These are phyloP conservation scores for Yueomyces sp. DNA, from an alignment of 805 yeast species.

Conservation along the genomic window DNA sequence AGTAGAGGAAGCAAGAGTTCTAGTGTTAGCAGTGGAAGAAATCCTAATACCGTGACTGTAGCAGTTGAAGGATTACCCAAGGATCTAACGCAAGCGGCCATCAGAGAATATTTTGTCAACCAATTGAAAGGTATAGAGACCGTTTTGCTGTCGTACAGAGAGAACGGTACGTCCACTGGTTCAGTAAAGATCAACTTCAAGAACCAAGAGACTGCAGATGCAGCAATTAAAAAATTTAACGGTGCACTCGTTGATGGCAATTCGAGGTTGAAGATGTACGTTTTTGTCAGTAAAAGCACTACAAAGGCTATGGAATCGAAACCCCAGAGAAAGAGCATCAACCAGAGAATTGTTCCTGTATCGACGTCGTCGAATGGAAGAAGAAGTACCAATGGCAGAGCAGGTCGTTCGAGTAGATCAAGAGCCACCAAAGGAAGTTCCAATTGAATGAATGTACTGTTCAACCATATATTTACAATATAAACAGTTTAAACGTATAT, in stretches of 20 bases:
- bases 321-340: no score
- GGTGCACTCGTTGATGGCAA: constrained; percentile 92
- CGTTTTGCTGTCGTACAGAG: constrained; percentile 66
- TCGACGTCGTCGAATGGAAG: constrained; percentile 5
- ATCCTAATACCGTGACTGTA: constrained; percentile 28
- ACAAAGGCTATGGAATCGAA: no score
- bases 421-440: no score
- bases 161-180: constrained; percentile 83
- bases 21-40: not conserved
- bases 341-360: no score
- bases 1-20: not conserved
- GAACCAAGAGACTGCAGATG: constrained; percentile 52
- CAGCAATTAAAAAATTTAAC: constrained; percentile 73
- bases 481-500: no score
- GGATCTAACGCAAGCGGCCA: constrained; percentile 66
- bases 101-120: constrained; percentile 78
- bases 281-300: constrained; percentile 12
- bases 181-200: constrained; percentile 76
- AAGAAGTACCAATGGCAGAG: constrained; percentile 4
- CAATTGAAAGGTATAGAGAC: constrained; percentile 76
- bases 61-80: constrained; percentile 70
- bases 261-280: not conserved
- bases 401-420: no score
- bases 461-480: no score
- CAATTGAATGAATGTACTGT: no score